Conservation (phyloP, 257 asterid genomes). For the Prunella vulgaris region DNA sequence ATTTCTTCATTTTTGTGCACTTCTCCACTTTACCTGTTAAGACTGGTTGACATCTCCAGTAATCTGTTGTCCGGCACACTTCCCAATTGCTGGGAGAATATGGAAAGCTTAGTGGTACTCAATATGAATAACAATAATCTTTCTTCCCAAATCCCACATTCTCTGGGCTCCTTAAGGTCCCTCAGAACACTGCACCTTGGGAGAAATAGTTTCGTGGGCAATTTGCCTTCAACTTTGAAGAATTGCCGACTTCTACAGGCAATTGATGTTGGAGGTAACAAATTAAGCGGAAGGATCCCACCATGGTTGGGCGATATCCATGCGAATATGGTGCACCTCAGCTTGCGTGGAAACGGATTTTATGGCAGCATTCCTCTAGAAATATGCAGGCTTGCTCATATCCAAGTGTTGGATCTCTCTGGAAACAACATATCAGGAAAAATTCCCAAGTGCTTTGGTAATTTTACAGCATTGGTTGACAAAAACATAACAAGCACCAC, state of each 20-base stretch:
- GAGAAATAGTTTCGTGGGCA: not conserved
- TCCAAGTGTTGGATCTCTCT: not conserved
- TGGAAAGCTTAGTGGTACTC: not conserved
- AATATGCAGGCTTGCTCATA: not conserved
- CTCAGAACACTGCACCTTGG: not conserved
- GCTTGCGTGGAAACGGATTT: no score
- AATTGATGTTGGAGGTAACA: conserved; percentile 13
- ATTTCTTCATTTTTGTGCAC: conserved; percentile 20
- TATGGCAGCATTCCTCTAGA: no score
- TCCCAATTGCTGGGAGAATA: conserved; percentile 32
- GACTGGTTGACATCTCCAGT: conserved; percentile 20
- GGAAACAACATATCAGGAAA: not conserved
- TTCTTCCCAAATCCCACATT: conserved; percentile 14
- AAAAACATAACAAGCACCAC: not conserved
- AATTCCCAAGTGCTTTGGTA: not conserved
- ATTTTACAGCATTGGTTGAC: not conserved
- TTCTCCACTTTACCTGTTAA: not conserved
- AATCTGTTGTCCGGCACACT: conserved; percentile 25
- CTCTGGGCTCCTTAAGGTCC: not conserved
- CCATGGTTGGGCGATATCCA: conserved; percentile 5
- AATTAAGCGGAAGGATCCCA: conserved; percentile 15
- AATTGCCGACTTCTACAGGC: not conserved
- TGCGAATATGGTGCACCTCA: not conserved
- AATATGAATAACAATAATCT: conserved; percentile 20
- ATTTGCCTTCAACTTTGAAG: conserved; percentile 15